Evolutionary conservation across 441 rosid species (phyloP).

Genomic region (Francoa sonchifolia): DNA sequence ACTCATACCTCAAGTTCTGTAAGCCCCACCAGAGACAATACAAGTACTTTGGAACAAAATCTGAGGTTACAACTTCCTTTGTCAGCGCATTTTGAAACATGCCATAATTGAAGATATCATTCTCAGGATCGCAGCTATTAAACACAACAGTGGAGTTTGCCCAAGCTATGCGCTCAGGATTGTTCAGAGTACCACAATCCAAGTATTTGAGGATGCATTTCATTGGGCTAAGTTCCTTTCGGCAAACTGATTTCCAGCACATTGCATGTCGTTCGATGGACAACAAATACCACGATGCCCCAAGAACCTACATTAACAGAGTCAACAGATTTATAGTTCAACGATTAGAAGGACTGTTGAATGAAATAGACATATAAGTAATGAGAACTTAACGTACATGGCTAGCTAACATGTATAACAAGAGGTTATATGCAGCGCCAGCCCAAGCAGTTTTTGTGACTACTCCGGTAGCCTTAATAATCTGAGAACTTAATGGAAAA

Average conservation of each 20-base stretch:
- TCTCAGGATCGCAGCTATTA: slow-evolving; percentile 36
- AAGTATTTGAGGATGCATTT: slow-evolving; percentile 19
- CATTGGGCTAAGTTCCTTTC: slow-evolving; percentile 43
- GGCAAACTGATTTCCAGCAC: slow-evolving; percentile 59
- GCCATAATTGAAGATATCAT: slow-evolving; percentile 42
- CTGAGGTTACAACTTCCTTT: slow-evolving; percentile 46
- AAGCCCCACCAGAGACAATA: slow-evolving; percentile 98
- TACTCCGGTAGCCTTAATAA: slow-evolving; percentile 66
- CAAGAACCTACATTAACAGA: slow-evolving; percentile 37
- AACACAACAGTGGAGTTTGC: slow-evolving; percentile 37
- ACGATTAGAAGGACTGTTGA: not conserved
- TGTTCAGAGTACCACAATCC: slow-evolving; percentile 44
- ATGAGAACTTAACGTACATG: slow-evolving; percentile 37
- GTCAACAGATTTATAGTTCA: slow-evolving; percentile 1
- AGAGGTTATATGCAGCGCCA: slow-evolving; percentile 81
- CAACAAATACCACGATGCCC: slow-evolving; percentile 74
- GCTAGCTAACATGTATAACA: slow-evolving; percentile 66
- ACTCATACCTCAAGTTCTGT: slow-evolving; percentile 49
- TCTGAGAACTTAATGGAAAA: slow-evolving; percentile 56
- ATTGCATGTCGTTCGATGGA: slow-evolving; percentile 50
- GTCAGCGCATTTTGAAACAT: slow-evolving; percentile 63
- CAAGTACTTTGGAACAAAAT: slow-evolving; percentile 52
- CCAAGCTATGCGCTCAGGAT: slow-evolving; percentile 49
- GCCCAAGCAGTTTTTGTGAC: slow-evolving; percentile 88
- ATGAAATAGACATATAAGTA: not conserved